Conservation (phyloP, 345 rosid genomes). For the Isatis tinctoria region DNA sequence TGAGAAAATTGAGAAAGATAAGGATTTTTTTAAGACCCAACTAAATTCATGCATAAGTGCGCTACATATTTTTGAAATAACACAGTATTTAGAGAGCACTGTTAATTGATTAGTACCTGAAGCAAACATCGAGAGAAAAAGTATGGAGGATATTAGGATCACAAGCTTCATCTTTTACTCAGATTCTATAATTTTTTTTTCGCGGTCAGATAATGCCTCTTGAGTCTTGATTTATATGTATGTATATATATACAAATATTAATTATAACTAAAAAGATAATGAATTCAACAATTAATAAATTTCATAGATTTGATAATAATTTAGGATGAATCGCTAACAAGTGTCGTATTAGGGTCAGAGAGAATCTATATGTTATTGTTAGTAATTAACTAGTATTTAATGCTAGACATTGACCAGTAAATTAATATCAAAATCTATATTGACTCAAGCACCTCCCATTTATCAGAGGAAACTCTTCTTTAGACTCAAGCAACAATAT, state of each 20-base stretch:
- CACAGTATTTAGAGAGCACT: background rate
- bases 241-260: background rate
- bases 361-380: too few species aligned
- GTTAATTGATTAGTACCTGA: slow-evolving; percentile 17
- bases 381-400: too few species aligned
- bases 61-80: background rate
- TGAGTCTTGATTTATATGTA: background rate
- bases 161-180: slow-evolving; percentile 18
- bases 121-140: slow-evolving; percentile 16
- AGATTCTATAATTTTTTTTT: background rate
- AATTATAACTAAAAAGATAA: background rate
- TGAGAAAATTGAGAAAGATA: too few species aligned
- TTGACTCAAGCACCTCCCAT: too few species aligned
- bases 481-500: too few species aligned
- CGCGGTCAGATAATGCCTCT: background rate
- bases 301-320: too few species aligned
- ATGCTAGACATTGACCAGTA: too few species aligned
- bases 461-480: too few species aligned
- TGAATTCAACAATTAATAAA: background rate
- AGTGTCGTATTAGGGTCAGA: too few species aligned
- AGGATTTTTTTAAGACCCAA: background rate
- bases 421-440: too few species aligned
- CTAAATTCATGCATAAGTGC: background rate
- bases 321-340: background rate
- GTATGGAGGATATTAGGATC: slow-evolving; percentile 16